Evolutionary conservation across 2,329 filamentous ascomycete genomes (phyloP).

Genomic region (Colletotrichum sp.): DNA sequence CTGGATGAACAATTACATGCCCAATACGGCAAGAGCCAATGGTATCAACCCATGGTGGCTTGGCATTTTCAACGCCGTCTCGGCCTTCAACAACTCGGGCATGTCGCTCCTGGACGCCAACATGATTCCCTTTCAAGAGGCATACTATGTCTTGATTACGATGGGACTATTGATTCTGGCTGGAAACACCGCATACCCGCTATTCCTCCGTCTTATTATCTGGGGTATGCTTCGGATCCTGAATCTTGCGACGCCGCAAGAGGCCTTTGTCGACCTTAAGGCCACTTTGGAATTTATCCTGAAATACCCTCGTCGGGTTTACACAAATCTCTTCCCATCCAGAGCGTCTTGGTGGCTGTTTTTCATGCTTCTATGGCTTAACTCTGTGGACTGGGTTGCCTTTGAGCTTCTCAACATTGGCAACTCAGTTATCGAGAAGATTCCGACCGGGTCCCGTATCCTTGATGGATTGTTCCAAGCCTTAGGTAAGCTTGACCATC

Average conservation of each 20-base stretch:
- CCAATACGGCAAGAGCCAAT: slow-evolving; percentile 55
- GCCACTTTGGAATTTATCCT: slow-evolving; percentile 60
- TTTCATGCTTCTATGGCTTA: slow-evolving; percentile 65
- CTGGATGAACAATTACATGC: slow-evolving; percentile 62
- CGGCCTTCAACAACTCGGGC: slow-evolving; percentile 76
- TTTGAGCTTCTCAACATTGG: slow-evolving; percentile 72
- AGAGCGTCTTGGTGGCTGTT: slow-evolving; percentile 71
- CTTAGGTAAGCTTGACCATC: slow-evolving; percentile 42
- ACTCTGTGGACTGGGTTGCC: slow-evolving; percentile 67
- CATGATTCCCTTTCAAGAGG: slow-evolving; percentile 64
- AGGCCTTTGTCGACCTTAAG: slow-evolving; percentile 45
- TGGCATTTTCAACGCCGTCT: slow-evolving; percentile 70
- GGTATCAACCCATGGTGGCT: slow-evolving; percentile 72
- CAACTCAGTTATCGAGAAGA: slow-evolving; percentile 57
- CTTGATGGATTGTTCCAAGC: slow-evolving; percentile 72
- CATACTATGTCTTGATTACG: slow-evolving; percentile 54
- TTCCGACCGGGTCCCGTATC: slow-evolving; percentile 58
- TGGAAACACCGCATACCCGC: slow-evolving; percentile 70
- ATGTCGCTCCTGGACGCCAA: slow-evolving; percentile 74
- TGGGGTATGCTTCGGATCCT: slow-evolving; percentile 55
- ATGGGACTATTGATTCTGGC: slow-evolving; percentile 66
- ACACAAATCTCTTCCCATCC: slow-evolving; percentile 68
- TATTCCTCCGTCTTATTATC: slow-evolving; percentile 65
- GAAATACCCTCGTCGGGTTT: slow-evolving; percentile 62
- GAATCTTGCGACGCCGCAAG: slow-evolving; percentile 39